Percentiles rank a stretch among this genome's conserved stretches.
phyloP scores from a whole-genome alignment of 2,329 filamentous ascomycete species.

The Coleophoma crateriformis region DNA sequence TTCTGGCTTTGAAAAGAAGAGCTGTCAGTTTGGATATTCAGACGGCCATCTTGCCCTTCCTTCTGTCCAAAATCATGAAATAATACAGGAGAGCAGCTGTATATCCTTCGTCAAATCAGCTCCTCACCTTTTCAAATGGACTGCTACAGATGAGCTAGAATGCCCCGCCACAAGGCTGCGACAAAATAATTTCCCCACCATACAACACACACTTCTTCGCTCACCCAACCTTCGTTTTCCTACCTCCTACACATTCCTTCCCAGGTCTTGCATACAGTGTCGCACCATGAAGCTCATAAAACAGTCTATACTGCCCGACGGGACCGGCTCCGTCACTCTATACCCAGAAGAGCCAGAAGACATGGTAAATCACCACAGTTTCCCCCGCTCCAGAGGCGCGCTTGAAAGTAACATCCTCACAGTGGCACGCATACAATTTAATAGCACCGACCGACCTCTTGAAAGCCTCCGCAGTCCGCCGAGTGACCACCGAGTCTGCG shows the following conservation, averaged over 20 bases:
- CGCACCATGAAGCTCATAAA: conserved; percentile 59
- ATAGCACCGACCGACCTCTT: conserved; percentile 61
- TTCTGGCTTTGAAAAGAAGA: too few relatives aligned
- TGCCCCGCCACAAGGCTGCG: background rate
- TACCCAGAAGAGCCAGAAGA: conserved; percentile 70
- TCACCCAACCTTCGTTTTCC: conserved; percentile 6
- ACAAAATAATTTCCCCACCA: background rate
- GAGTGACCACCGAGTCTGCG: conserved; percentile 51
- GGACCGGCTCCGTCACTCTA: conserved; percentile 59
- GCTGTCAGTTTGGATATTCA: too few relatives aligned
- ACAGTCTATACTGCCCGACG: conserved; percentile 60
- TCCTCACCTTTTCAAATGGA: too few relatives aligned
- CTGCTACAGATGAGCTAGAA: too few relatives aligned
- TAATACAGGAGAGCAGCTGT: too few relatives aligned
- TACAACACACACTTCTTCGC: background rate
- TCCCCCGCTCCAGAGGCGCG: background rate
- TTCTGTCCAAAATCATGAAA: too few relatives aligned
- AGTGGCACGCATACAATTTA: conserved; percentile 74
- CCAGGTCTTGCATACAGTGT: too few relatives aligned
- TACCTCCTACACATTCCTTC: too few relatives aligned
- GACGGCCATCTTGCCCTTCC: too few relatives aligned
- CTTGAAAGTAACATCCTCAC: conserved; percentile 1
- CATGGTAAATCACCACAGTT: conserved; percentile 45
- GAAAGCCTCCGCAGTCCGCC: conserved; percentile 60
- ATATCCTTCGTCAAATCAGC: too few relatives aligned